Base-by-base conservation (phyloP, 371 early-diverging fungal species). In the Rhizopus arrhizus region DNA sequence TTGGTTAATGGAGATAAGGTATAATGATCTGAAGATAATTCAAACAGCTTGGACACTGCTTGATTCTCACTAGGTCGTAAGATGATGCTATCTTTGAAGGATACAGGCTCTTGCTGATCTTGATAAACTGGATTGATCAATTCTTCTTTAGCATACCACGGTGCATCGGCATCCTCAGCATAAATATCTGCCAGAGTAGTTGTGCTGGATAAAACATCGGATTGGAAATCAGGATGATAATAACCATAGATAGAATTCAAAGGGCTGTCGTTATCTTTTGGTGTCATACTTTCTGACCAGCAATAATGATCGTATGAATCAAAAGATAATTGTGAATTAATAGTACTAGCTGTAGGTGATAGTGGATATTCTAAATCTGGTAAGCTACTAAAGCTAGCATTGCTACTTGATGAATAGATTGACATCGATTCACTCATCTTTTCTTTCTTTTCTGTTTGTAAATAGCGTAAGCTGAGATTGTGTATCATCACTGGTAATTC, bases 401-500 rank as follows among this genome's bases (percentile, higher is more conserved):
- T 13, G 34, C 53, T 53, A 3, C 51, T 35, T 35, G 22, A 60
- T 13, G 59, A 31, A 45, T 47, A n/a, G 35, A 53, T 11, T 9
- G 42, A 31, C 28, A 45, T 12, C 34, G 32, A 10, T 12, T 35
- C 40, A 11, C 53, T 59, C 34, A 46, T 61, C 42, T 57, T 41
- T 56, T 70, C 59, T 34, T 70, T 64, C 40, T 64, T 50, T 56
- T 66, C 61, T 11, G 62, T 53, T 42, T 71, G 67, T 29, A 71
- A 58, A 36, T 64, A 60, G 9, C 61, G 36, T 35, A 67, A 52
- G 52, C 92, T 92, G 49, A 96, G 84, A 43, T 90, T 88, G 66
- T 99, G 98, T 33, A 99, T 91, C 65, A 97, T 86, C 49, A 88
- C 78, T 0, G 99, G 99, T 56, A 99, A 64, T 68, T 97, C 95